Percentiles rank a stretch among this genome's conserved stretches.
Conservation (phyloP, 352 stramenopile genomes). For the Globisporangium cylindrosporum region DNA sequence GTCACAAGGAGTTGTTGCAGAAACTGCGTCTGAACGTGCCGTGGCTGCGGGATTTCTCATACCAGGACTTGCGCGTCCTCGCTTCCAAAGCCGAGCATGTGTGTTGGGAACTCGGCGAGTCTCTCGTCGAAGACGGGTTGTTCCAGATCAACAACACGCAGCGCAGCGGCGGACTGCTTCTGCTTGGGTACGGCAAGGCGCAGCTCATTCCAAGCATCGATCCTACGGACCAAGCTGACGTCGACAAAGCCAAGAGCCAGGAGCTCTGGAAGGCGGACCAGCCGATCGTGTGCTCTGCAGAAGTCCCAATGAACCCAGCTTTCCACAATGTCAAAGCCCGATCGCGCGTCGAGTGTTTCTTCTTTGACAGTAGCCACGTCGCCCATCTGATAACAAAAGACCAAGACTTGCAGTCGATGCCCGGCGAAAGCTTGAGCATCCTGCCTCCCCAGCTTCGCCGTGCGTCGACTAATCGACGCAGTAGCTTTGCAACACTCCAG, state of each 20-base stretch:
- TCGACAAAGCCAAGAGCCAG: constrained; percentile 6
- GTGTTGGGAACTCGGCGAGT: constrained; percentile 38
- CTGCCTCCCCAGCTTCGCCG: constrained; percentile 2
- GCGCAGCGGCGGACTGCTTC: constrained; percentile 27
- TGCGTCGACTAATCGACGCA: constrained; percentile 11
- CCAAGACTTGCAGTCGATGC: constrained; percentile 9
- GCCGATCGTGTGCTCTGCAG: constrained; percentile 25
- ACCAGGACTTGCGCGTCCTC: constrained; percentile 53
- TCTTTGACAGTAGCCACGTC: constrained; percentile 38
- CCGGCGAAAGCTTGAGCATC: constrained; percentile 13
- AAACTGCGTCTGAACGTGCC: constrained; percentile 37
- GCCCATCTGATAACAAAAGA: constrained; percentile 11
- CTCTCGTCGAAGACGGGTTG: constrained; percentile 40
- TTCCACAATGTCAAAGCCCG: constrained; percentile 37
- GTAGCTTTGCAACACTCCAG: constrained; percentile 12
- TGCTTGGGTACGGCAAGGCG: constrained; percentile 30
- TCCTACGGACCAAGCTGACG: constrained; percentile 12
- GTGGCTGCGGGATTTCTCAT: constrained; percentile 41
- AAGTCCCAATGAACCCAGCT: constrained; percentile 16
- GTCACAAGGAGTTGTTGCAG: constrained; percentile 46
- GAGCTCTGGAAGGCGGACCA: constrained; percentile 36
- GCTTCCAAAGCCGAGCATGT: constrained; percentile 38
- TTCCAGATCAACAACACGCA: constrained; percentile 22
- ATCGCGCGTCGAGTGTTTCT: constrained; percentile 55
- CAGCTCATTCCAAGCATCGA: constrained; percentile 21